A percentile compares a stretch with the other conserved stretches of the same genome.
Evolutionary conservation across 192 early-diverging fungal species (phyloP).

Genomic region (Piromyces finnis): DNA sequence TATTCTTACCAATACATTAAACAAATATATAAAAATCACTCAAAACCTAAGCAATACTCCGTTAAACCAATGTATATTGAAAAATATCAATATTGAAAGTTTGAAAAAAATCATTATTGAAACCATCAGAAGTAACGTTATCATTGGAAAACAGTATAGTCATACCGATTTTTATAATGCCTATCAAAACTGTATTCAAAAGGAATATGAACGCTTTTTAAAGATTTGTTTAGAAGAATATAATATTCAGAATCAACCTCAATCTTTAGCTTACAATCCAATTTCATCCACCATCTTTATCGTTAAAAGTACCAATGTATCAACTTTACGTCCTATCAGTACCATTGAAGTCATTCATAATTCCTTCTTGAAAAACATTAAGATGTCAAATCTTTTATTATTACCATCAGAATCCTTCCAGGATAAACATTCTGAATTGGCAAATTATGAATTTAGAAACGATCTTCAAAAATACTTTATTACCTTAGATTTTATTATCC

Average conservation of each 20-base stretch:
- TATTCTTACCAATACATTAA: background rate
- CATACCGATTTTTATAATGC: background rate
- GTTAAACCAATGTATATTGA: background rate
- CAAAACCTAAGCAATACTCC: background rate
- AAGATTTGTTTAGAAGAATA: background rate
- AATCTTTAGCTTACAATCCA: background rate
- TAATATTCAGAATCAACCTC: background rate
- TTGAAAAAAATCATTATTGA: background rate
- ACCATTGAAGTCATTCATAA: background rate
- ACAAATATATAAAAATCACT: background rate
- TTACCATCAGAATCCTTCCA: background rate
- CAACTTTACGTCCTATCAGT: background rate
- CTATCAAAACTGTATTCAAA: background rate
- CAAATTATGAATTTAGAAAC: background rate
- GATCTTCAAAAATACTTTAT: background rate
- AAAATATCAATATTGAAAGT: background rate
- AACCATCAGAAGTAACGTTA: background rate
- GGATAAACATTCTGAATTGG: background rate
- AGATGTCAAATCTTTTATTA: background rate
- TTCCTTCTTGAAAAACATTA: background rate
- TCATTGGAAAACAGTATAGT: background rate
- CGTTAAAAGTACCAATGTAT: background rate
- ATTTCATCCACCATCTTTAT: background rate
- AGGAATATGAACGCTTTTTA: background rate
- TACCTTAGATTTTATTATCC: background rate